Percentiles rank a stretch among this genome's conserved stretches.
These are phyloP conservation scores for Ceratobasidium sp. DNA, from an alignment of 1,284 basidiomycete genomes.

Conservation along the genomic window DNA sequence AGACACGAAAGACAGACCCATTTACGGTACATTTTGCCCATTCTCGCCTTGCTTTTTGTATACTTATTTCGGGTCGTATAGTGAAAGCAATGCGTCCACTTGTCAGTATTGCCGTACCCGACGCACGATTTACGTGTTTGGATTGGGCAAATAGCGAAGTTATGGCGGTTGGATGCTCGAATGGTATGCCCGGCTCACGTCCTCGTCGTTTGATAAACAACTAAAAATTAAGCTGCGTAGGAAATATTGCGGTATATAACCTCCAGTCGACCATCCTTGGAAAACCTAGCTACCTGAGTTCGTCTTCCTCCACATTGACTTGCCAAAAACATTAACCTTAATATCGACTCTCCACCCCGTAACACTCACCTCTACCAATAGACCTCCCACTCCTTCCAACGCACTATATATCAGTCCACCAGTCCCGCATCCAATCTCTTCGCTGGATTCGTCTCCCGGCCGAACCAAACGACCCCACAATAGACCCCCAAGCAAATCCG, in stretches of 20 bases:
- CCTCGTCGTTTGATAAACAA: neutral
- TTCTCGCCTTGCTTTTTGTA: slow-evolving; percentile 37
- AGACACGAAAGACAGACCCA: slow-evolving; percentile 42
- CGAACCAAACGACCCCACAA: slow-evolving; percentile 60
- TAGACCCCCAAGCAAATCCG: slow-evolving; percentile 66
- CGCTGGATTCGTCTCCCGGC: slow-evolving; percentile 77
- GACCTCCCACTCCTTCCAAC: slow-evolving; percentile 63
- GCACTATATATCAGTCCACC: slow-evolving; percentile 76
- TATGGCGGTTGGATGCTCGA: slow-evolving; percentile 81
- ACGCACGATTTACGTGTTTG: slow-evolving; percentile 75
- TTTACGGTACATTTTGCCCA: slow-evolving; percentile 50
- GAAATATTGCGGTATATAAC: slow-evolving; percentile 79
- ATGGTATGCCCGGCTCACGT: slow-evolving; percentile 64
- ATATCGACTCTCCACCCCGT: too few relatives aligned
- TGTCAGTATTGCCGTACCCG: slow-evolving; percentile 74
- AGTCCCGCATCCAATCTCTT: slow-evolving; percentile 79
- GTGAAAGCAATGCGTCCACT: slow-evolving; percentile 71
- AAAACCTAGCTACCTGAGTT: neutral
- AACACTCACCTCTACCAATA: neutral
- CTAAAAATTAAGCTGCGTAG: slow-evolving; percentile 62
- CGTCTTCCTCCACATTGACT: neutral
- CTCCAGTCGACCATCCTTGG: slow-evolving; percentile 55
- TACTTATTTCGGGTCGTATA: slow-evolving; percentile 55
- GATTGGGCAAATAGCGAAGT: slow-evolving; percentile 89
- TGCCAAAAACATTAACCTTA: slow-evolving; percentile 55